These are phyloP conservation scores for Martensiomyces pterosporus DNA, from an alignment of 192 early-diverging fungal species.

Conservation along the genomic window DNA sequence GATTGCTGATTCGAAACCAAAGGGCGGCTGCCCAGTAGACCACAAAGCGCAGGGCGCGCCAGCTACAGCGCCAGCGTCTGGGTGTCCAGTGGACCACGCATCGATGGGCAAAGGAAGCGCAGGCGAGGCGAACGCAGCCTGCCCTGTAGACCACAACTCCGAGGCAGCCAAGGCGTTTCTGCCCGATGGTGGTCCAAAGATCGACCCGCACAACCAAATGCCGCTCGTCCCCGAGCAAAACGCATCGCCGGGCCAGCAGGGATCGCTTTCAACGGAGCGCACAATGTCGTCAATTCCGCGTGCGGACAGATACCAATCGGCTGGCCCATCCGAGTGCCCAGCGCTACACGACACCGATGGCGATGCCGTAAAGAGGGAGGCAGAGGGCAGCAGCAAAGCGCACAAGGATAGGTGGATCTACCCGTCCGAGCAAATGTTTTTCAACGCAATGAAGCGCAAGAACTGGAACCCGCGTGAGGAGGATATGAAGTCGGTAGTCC, in stretches of 20 bases:
- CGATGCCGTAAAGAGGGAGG: slow-evolving; percentile 14
- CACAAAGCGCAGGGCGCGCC: slow-evolving; percentile 1
- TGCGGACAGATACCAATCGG: slow-evolving; percentile 52
- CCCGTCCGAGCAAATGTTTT: slow-evolving; percentile 93
- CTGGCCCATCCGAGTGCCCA: slow-evolving; percentile 33
- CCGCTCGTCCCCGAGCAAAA: slow-evolving; percentile 54
- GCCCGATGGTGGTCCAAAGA: slow-evolving; percentile 12
- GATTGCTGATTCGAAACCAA: not conserved
- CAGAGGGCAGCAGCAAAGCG: slow-evolving; percentile 21
- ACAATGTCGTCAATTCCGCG: slow-evolving; percentile 77
- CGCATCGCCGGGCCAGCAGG: slow-evolving; percentile 35
- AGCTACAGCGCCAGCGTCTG: slow-evolving; percentile 2
- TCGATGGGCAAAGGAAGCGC: slow-evolving; percentile 1
- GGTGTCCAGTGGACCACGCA: slow-evolving; percentile 42
- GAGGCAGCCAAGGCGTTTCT: slow-evolving; percentile 49
- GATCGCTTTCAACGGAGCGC: slow-evolving; percentile 57
- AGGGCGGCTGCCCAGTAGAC: slow-evolving; percentile 18
- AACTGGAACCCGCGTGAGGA: slow-evolving; percentile 75
- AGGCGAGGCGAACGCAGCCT: slow-evolving; percentile 15
- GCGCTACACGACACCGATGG: slow-evolving; percentile 15
- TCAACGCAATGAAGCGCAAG: slow-evolving; percentile 93
- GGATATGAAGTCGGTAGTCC: slow-evolving; percentile 87
- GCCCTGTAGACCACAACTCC: slow-evolving; percentile 59
- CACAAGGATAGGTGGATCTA: slow-evolving; percentile 68
- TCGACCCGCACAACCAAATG: slow-evolving; percentile 65